These are phyloP conservation scores for Mucor saturninus DNA, from an alignment of 371 early-diverging fungal genomes.

Conservation along the genomic window DNA sequence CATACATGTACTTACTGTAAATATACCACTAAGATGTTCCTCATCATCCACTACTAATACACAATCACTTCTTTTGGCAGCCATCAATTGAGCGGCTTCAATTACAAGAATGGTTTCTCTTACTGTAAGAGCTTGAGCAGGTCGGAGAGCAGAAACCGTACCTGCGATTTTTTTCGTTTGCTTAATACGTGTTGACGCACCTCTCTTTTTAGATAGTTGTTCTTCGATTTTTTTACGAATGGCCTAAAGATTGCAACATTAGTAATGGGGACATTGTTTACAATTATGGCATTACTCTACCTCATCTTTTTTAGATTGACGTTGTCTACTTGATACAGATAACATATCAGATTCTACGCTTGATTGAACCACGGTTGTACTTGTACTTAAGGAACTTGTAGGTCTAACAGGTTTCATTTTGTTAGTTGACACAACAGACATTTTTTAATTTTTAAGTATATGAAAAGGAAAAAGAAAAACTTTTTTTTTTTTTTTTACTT, in stretches of 20 bases:
- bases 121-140: constrained; percentile 90
- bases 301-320: constrained; percentile 55
- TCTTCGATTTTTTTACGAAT: constrained; percentile 82
- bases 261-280: not conserved
- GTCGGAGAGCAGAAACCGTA: constrained; percentile 93
- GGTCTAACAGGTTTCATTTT: constrained; percentile 27
- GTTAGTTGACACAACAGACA: constrained; percentile 27
- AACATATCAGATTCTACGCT: constrained; percentile 28
- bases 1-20: constrained; percentile 63
- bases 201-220: constrained; percentile 70
- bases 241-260: constrained; percentile 44
- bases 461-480: constrained; percentile 1
- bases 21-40: constrained; percentile 92
- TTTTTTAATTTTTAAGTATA: constrained; percentile 1
- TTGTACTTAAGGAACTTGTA: constrained; percentile 14
- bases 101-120: constrained; percentile 86
- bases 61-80: constrained; percentile 95
- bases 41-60: constrained; percentile 91
- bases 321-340: constrained; percentile 42
- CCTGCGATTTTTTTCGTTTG: constrained; percentile 65
- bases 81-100: constrained; percentile 97
- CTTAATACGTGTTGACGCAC: constrained; percentile 37
- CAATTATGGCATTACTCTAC: constrained; percentile 20
- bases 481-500: no score
- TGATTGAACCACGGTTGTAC: constrained; percentile 3